Base-by-base conservation (phyloP, 2,329 filamentous ascomycete species). In the Aspergillus fructus region DNA sequence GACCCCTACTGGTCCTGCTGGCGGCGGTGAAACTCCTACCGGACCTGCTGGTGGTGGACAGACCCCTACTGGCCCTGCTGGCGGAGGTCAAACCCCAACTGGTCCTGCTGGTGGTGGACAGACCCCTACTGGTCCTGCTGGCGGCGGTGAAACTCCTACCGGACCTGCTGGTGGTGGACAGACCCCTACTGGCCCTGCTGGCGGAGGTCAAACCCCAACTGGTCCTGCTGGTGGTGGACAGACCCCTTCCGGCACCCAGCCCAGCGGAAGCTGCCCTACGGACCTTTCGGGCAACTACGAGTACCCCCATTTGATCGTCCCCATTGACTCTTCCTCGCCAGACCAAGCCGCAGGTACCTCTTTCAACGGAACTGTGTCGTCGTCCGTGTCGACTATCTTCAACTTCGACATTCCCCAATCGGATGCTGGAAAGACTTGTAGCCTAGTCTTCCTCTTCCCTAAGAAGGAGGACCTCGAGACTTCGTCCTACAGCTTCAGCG, bases 381-480 rank as follows among this genome's bases (percentile, higher is more conserved):
- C 77, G 17, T 76, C 72, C 19, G 71, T 83, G 49, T 83, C 82
- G 9, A 81, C 82, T 12, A 81, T 89, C 66, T 89, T 87, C 81
- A 88, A 88, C 76, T 90, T 90, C 73, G 85, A 88, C 66, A 83
- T 90, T 43, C 83, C 83, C 1, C 60, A 71, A 4, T 71, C 74
- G 5, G 79, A 84, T 64, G 64, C 76, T 8, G 84, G 83, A 63
- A 83, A 84, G 73, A 83, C 83, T 66, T 90, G 87, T 76, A 82
- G 79, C 55, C 76, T 89, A 8, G 76, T 86, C 56, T 90, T 90
- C 81, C 76, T 88, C 45, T 83, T 89, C 73, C 87, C 88, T 11
- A 63, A 76, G 50, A 71, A 83, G 60, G 65, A 76, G 15, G 72
- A 86, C 34, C 81, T 88, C n/a, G 73, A 84, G 71, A 86, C 85